These are phyloP conservation scores for Aspergillus texensis DNA, from an alignment of 2,329 filamentous ascomycete genomes.

Conservation along the genomic window DNA sequence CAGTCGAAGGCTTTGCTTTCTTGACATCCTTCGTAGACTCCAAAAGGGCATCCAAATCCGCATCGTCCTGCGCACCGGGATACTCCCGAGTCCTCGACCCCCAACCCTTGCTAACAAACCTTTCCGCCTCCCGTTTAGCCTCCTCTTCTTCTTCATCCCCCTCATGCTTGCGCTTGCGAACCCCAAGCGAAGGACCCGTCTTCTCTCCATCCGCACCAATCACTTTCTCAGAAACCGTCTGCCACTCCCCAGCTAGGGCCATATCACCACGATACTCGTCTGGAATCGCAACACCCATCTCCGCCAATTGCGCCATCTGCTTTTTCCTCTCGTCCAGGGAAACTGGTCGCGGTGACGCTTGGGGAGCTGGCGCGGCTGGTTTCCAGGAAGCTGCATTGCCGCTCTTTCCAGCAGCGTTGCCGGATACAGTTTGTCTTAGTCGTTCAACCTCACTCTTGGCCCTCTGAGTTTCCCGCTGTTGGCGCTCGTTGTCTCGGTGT, in stretches of 20 bases:
- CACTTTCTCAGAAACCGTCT: constrained; percentile 60
- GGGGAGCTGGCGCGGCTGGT: constrained; percentile 35
- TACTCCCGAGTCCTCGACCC: constrained; percentile 45
- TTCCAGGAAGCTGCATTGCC: constrained; percentile 29
- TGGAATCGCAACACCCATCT: constrained; percentile 83
- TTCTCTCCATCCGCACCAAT: constrained; percentile 39
- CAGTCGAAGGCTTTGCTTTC: constrained; percentile 30
- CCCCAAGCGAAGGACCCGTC: constrained; percentile 46
- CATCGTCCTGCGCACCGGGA: constrained; percentile 41
- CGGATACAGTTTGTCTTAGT: constrained; percentile 71
- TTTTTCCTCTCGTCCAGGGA: constrained; percentile 71
- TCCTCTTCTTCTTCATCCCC: constrained; percentile 48
- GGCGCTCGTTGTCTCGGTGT: constrained; percentile 79
- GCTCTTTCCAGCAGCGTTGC: constrained; percentile 23
- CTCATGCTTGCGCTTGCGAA: constrained; percentile 50
- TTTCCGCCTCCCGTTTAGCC: constrained; percentile 33
- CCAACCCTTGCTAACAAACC: constrained; percentile 45
- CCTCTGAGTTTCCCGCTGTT: constrained; percentile 77
- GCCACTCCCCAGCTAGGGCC: constrained; percentile 89
- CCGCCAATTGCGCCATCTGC: constrained; percentile 85
- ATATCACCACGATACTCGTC: constrained; percentile 76
- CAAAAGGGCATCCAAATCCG: constrained; percentile 48
- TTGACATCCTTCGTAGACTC: constrained; percentile 44
- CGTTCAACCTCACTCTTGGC: constrained; percentile 84
- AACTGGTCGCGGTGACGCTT: constrained; percentile 41